Base-by-base conservation (phyloP, 495 filamentous ascomycete species). In the Penicillium mononematosum region DNA sequence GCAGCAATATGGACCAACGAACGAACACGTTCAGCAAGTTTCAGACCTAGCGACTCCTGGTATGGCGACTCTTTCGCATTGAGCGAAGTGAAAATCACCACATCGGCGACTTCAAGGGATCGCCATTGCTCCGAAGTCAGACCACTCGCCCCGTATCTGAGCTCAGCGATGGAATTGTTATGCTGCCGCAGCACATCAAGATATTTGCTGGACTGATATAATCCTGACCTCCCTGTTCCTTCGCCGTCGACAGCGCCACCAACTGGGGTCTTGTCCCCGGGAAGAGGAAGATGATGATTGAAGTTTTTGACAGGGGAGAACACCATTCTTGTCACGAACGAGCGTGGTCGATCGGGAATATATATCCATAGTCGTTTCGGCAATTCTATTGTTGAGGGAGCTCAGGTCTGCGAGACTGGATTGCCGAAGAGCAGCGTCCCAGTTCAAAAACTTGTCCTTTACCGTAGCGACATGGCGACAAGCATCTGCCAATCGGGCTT, bases 191-290 rank as follows among this genome's bases (percentile, higher is more conserved):
- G 57, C 9, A 71, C 53, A 24, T 75, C 64, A n/a, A 75, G 65
- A 56, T 73, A 80, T 29, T 50, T 50, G 0, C 59, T 66, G 24
- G 67, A 66, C 14, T 70, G 61, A 42, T 75, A 71, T 14, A 65
- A 59, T 5, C 70, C 76, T 49, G 68, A 59, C 39, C 64, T 68
- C 16, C 70, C 70, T 32, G 71, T 60, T 17, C 74, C 77, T 53
- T 78, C 74, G 38, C 74, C 74, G 48, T 77, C 77, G 14, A 80
- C 75, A 41, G 76, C 78, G 43, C 78, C 78, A 34, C 77, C 72
- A 0, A 67, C 69, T 1, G 70, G 66, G 17, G 61, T 71, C 1
- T 66, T 63, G 19, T 70, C 75, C n/a, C 73, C 74, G 2, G 78
- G 53, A 75, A 74, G n/a, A 80, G 65, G 39, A 77, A 72, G 9